Evolutionary conservation across 805 yeast species (phyloP), one percentile per base, ranked within the genome.

Genomic region (Suhomyces vadensis): DNA sequence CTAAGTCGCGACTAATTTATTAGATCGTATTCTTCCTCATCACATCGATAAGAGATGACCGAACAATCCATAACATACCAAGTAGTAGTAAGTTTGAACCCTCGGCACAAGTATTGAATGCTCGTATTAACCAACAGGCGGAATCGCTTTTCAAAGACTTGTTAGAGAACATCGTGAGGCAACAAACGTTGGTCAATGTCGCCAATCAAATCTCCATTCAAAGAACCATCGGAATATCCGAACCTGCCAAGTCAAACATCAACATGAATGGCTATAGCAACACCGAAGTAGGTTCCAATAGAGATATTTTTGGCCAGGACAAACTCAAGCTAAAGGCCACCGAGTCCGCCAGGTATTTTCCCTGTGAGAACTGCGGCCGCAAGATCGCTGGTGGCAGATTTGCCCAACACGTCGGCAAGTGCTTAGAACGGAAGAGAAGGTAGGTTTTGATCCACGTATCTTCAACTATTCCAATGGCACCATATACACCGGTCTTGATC

Each of bases 391-490:
- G 96, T 1, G 85, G 87, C 29, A 71, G 99, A 46, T 91, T 88
- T 73, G 97, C 98, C 2, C 90, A 87, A 33, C 99, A 92, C 65
- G 75, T 92, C 23, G 95, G 90, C 60, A 81, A 96, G 55, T 92
- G 99, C 60, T 64, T 90, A 19, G 87, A 88, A 35, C 86, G 97
- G 9, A 76, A 87, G 46, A 71, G 65, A 26, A 52, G 52, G 41
- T 60, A 48, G 13, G 6, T 8, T n/a, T 24, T n/a, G n/a, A n/a
- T n/a, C n/a, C n/a, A n/a, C n/a, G n/a, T n/a, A n/a, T n/a, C n/a
- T n/a, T n/a, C n/a, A n/a, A n/a, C n/a, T n/a, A n/a, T n/a, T n/a
- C n/a, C n/a, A n/a, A n/a, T n/a, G n/a, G n/a, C n/a, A n/a, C n/a
- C n/a, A n/a, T n/a, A n/a, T n/a, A n/a, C n/a, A n/a, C n/a, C n/a